These are phyloP conservation scores for Zychaea mexicana DNA, from an alignment of 371 early-diverging fungal species.

Conservation along the genomic window DNA sequence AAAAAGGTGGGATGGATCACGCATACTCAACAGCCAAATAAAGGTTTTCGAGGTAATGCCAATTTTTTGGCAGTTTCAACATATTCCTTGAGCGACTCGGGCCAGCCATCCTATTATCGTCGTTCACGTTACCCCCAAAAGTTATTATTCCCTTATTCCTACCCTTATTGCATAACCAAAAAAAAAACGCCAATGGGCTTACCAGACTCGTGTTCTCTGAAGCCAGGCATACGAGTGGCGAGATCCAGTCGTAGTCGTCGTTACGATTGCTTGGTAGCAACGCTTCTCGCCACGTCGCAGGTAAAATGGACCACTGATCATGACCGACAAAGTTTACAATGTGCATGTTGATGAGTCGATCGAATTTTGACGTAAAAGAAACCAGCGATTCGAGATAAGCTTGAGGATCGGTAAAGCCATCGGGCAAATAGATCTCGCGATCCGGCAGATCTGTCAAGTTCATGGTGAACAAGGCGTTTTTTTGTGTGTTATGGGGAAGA, in stretches of 20 bases:
- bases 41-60: slow-evolving; percentile 5
- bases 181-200: background rate
- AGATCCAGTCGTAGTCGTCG: slow-evolving; percentile 12
- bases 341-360: slow-evolving; percentile 48
- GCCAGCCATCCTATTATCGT: slow-evolving; percentile 12
- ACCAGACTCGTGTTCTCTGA: slow-evolving; percentile 1
- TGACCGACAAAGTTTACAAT: slow-evolving; percentile 56
- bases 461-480: no score
- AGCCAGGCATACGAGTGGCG: slow-evolving; percentile 13
- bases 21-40: slow-evolving; percentile 15
- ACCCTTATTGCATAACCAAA: background rate
- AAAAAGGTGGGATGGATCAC: background rate
- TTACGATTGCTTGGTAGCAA: slow-evolving; percentile 15
- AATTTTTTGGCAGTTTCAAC: slow-evolving; percentile 4
- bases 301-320: slow-evolving; percentile 49
- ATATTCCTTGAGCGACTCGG: slow-evolving; percentile 11
- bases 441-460: slow-evolving; percentile 11
- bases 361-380: slow-evolving; percentile 31
- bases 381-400: slow-evolving; percentile 40
- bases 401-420: slow-evolving; percentile 12
- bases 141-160: no score
- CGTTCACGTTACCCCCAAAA: background rate
- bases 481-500: no score
- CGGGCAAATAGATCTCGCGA: slow-evolving; percentile 9
- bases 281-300: slow-evolving; percentile 48